Evolutionary conservation across 495 filamentous ascomycete genomes (phyloP).

Genomic region (Aspergillus sclerotioniger): DNA sequence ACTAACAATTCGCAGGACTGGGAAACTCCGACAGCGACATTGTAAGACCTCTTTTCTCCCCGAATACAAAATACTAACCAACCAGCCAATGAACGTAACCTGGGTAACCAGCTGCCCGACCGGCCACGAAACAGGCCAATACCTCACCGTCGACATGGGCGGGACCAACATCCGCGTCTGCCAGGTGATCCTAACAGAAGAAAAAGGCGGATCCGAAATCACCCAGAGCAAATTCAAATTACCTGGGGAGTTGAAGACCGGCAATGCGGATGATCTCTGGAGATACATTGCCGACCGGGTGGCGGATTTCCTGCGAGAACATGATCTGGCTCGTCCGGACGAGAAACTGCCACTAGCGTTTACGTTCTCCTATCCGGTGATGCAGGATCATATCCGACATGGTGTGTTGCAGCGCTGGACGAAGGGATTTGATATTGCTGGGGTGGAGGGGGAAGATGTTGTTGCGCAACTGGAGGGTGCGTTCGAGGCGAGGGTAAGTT

Average conservation of each 20-base stretch:
- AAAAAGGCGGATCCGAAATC: conserved; percentile 86
- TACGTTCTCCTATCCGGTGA: conserved; percentile 92
- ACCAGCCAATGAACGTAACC: conserved; percentile 91
- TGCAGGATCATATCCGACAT: conserved; percentile 83
- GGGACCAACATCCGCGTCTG: conserved; percentile 94
- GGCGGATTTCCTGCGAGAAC: conserved; percentile 78
- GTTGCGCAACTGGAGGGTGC: conserved; percentile 85
- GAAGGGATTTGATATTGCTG: conserved; percentile 89
- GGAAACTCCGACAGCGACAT: conserved; percentile 80
- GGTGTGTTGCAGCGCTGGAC: conserved; percentile 93
- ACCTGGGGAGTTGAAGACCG: conserved; percentile 82
- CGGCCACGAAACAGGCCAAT: conserved; percentile 81
- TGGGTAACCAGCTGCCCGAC: conserved; percentile 88
- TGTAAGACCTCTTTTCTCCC: conserved; percentile 50
- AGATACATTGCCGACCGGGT: conserved; percentile 89
- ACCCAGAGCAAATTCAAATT: conserved; percentile 89
- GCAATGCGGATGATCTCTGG: conserved; percentile 80
- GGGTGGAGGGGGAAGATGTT: conserved; percentile 87
- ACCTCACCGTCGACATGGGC: conserved; percentile 89
- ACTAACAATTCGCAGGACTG: conserved; percentile 50
- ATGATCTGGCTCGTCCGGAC: conserved; percentile 57
- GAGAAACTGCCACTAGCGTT: conserved; percentile 73
- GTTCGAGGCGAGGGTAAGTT: conserved; percentile 63
- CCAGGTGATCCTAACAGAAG: conserved; percentile 75
- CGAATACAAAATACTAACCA: conserved; percentile 14